Percentiles rank a stretch among this genome's conserved stretches.
Conservation (phyloP, 495 filamentous ascomycete species). For the Alectoria sarmentosa region DNA sequence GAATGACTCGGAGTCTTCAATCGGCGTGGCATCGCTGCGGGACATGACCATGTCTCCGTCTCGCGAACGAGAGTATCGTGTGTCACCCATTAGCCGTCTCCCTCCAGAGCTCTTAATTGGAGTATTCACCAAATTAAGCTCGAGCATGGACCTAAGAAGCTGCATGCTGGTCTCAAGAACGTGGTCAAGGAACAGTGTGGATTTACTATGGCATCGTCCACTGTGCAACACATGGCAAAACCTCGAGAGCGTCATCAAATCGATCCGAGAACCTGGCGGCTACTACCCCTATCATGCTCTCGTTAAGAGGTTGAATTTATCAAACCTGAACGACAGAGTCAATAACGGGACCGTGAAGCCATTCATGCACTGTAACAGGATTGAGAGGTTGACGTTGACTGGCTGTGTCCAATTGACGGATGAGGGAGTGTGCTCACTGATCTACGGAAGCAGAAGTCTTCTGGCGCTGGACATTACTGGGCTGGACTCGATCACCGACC, state of each 20-base stretch:
- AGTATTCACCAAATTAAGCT: slow-evolving; percentile 78
- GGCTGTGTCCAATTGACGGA: slow-evolving; percentile 84
- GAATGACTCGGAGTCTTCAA: slow-evolving; percentile 87
- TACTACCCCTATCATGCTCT: slow-evolving; percentile 83
- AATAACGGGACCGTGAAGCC: slow-evolving; percentile 85
- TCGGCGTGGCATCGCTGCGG: slow-evolving; percentile 68
- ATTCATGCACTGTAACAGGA: slow-evolving; percentile 75
- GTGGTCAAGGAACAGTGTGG: slow-evolving; percentile 90
- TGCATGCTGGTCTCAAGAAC: slow-evolving; percentile 89
- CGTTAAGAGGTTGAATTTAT: slow-evolving; percentile 85
- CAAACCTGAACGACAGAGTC: slow-evolving; percentile 63
- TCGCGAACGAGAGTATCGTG: slow-evolving; percentile 45
- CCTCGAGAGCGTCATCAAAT: slow-evolving; percentile 66
- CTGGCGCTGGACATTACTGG: slow-evolving; percentile 89
- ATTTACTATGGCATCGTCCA: slow-evolving; percentile 90
- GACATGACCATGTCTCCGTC: slow-evolving; percentile 59
- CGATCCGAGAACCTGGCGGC: slow-evolving; percentile 59
- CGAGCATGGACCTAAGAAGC: slow-evolving; percentile 65
- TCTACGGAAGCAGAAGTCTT: slow-evolving; percentile 72
- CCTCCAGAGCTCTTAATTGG: slow-evolving; percentile 92
- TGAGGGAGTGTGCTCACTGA: slow-evolving; percentile 66
- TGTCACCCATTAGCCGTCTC: slow-evolving; percentile 72
- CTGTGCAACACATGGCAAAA: slow-evolving; percentile 79
- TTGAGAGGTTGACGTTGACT: slow-evolving; percentile 91
- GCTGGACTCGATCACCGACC: slow-evolving; percentile 70